phyloP scores from a whole-genome alignment of 2,329 filamentous ascomycete genomes.

The Didymosphaeria variabile region DNA sequence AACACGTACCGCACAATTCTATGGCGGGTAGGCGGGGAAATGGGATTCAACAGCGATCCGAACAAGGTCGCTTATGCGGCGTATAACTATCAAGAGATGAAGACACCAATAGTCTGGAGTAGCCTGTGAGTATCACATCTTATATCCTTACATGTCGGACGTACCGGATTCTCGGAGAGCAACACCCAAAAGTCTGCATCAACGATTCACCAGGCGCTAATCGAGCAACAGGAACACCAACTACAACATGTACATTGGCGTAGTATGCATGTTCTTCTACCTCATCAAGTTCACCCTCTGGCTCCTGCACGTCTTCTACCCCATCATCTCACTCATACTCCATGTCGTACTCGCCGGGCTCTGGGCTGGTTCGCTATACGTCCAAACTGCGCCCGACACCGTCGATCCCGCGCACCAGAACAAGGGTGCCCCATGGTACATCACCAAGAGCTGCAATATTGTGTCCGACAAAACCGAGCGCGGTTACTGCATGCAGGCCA shows the following conservation, averaged over 20 bases:
- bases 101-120: conserved; percentile 76
- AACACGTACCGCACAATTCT: conserved; percentile 75
- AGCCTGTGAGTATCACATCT: conserved; percentile 66
- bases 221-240: conserved; percentile 68
- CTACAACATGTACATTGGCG: conserved; percentile 79
- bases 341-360: conserved; percentile 67
- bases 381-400: conserved; percentile 77
- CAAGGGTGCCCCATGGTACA: conserved; percentile 75
- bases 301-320: conserved; percentile 76
- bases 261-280: conserved; percentile 79
- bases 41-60: conserved; percentile 79
- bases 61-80: conserved; percentile 74
- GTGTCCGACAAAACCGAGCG: conserved; percentile 64
- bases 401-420: conserved; percentile 71
- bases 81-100: conserved; percentile 72
- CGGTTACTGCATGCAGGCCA: conserved; percentile 72
- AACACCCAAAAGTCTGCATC: neutral
- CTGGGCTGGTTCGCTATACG: conserved; percentile 72
- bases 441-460: conserved; percentile 73
- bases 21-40: conserved; percentile 75
- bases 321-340: conserved; percentile 68
- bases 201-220: conserved; percentile 15
- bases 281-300: conserved; percentile 74
- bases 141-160: neutral
- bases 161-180: neutral